phyloP scores from a whole-genome alignment of 495 filamentous ascomycete genomes.

The Bryoglossum gracile region DNA sequence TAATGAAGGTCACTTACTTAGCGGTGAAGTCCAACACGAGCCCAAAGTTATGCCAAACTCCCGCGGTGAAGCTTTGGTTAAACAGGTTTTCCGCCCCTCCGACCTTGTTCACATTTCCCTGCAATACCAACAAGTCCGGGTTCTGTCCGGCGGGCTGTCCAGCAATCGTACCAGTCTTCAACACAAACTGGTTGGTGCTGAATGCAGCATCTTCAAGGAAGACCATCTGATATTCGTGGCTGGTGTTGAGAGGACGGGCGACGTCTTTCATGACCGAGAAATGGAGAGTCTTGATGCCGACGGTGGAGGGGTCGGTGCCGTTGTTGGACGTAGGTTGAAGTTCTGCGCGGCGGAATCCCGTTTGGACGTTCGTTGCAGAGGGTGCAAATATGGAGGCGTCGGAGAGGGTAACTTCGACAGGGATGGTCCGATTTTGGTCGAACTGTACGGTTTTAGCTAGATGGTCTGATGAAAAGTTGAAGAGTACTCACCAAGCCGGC shows the following conservation, averaged over 20 bases:
- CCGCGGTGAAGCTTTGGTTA: slow-evolving; percentile 30
- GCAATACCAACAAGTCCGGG: slow-evolving; percentile 32
- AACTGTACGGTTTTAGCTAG: slow-evolving; percentile 22
- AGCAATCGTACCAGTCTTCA: slow-evolving; percentile 42
- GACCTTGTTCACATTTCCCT: slow-evolving; percentile 31
- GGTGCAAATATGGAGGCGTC: slow-evolving; percentile 43
- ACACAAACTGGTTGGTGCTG: slow-evolving; percentile 39
- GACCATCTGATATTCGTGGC: slow-evolving; percentile 43
- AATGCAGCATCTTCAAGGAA: slow-evolving; percentile 43
- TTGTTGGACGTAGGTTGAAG: slow-evolving; percentile 37
- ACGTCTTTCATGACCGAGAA: slow-evolving; percentile 40
- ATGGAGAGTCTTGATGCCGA: slow-evolving; percentile 40
- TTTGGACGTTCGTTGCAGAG: slow-evolving; percentile 31
- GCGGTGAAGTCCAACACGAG: slow-evolving; percentile 36
- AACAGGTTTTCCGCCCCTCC: slow-evolving; percentile 32
- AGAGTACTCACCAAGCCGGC: slow-evolving; percentile 26
- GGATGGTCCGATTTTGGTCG: slow-evolving; percentile 23
- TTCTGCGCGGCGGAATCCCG: slow-evolving; percentile 43
- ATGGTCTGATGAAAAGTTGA: slow-evolving; percentile 4
- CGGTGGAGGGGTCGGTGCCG: slow-evolving; percentile 37
- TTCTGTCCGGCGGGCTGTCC: slow-evolving; percentile 27
- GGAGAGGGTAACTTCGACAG: slow-evolving; percentile 26
- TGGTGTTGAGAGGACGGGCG: slow-evolving; percentile 35
- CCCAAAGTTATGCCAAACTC: slow-evolving; percentile 41
- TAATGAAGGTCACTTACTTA: slow-evolving; percentile 26